Conservation (phyloP, 208 protist species). For the Leishmania braziliensis region DNA sequence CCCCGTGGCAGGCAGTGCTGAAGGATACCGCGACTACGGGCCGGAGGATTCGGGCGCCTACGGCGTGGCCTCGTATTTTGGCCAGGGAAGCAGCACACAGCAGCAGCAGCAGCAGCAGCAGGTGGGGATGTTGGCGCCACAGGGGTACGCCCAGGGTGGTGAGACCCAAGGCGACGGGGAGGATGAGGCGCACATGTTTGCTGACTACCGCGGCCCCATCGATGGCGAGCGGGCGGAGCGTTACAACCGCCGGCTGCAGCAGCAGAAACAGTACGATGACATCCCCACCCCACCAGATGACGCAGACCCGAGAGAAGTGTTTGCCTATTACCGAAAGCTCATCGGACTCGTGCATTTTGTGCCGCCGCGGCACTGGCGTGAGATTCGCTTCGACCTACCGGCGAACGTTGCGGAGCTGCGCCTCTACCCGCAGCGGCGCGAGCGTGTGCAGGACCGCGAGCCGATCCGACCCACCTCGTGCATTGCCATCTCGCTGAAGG, state of each 20-base stretch:
- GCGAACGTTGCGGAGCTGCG: constrained; percentile 73
- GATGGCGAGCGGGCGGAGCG: constrained; percentile 26
- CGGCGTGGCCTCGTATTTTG: neutral
- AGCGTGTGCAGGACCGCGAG: constrained; percentile 47
- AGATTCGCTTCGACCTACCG: constrained; percentile 77
- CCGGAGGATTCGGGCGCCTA: neutral
- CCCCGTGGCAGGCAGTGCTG: neutral
- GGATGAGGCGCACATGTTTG: constrained; percentile 22
- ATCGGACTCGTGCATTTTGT: constrained; percentile 50
- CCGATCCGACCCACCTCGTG: constrained; percentile 54
- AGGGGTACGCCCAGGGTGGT: neutral
- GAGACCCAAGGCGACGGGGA: constrained; percentile 10
- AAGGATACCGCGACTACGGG: neutral
- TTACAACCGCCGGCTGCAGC: constrained; percentile 13
- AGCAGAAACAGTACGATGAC: constrained; percentile 35
- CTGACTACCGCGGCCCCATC: constrained; percentile 31
- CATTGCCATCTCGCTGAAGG: constrained; percentile 69
- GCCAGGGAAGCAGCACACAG: no score
- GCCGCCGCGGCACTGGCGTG: constrained; percentile 70
- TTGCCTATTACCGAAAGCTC: constrained; percentile 61
- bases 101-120: neutral
- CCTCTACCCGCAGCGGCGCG: constrained; percentile 57
- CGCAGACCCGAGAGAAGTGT: constrained; percentile 31
- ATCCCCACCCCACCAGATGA: constrained; percentile 16
- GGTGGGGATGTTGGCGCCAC: neutral